phyloP scores from a whole-genome alignment of 192 early-diverging fungal species.

The Chytriomyces sp. region DNA sequence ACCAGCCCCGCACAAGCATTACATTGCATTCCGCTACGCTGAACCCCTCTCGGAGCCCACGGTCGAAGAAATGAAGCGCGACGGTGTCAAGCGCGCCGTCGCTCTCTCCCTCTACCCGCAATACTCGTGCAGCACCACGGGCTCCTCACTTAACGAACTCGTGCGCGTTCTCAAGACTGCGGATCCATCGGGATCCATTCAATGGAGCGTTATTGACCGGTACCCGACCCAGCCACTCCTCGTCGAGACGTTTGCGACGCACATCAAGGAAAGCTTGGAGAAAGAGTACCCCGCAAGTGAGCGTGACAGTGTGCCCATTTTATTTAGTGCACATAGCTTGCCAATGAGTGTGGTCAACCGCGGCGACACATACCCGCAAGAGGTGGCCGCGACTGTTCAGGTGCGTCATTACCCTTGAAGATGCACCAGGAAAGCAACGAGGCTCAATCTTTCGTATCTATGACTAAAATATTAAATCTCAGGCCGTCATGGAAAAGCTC shows the following conservation, averaged over 20 bases:
- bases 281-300: slow-evolving; percentile 63
- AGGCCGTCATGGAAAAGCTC: slow-evolving; percentile 76
- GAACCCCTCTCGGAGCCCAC: slow-evolving; percentile 75
- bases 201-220: slow-evolving; percentile 96
- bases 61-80: slow-evolving; percentile 74
- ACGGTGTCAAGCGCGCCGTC: slow-evolving; percentile 81
- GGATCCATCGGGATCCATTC: slow-evolving; percentile 67
- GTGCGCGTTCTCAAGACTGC: slow-evolving; percentile 60
- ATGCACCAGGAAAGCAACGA: neutral
- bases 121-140: slow-evolving; percentile 95
- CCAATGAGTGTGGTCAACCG: slow-evolving; percentile 91
- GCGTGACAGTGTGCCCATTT: slow-evolving; percentile 73
- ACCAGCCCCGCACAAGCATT: slow-evolving; percentile 83
- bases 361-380: slow-evolving; percentile 49
- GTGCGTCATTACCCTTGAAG: no score
- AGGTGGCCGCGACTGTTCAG: slow-evolving; percentile 15
- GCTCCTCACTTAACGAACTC: slow-evolving; percentile 89
- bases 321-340: slow-evolving; percentile 96
- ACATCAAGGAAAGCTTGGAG: slow-evolving; percentile 69
- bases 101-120: slow-evolving; percentile 96
- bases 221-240: slow-evolving; percentile 89
- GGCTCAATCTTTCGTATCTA: slow-evolving; percentile 86
- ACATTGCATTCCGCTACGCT: slow-evolving; percentile 93
- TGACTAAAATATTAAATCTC: slow-evolving; percentile 83
- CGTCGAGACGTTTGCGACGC: slow-evolving; percentile 77